phyloP scores from a whole-genome alignment of 225 moss, liverwort and hornwort species.

The Ulota crispa region DNA sequence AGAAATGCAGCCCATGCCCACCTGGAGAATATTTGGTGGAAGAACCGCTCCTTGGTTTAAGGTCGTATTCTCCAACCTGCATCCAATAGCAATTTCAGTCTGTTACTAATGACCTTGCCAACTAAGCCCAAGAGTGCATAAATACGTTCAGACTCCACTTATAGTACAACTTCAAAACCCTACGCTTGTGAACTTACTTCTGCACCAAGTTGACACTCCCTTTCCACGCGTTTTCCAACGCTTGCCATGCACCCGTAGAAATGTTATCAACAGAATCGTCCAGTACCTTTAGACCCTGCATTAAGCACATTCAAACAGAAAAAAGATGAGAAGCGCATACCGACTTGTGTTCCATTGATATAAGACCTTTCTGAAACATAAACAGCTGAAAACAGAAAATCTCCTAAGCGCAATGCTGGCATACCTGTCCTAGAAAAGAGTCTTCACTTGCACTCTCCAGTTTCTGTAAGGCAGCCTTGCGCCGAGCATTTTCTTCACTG shows the following conservation, averaged over 20 bases:
- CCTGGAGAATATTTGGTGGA: constrained; percentile 79
- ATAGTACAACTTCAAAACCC: not conserved
- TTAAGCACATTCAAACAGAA: constrained; percentile 24
- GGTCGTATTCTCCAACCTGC: constrained; percentile 59
- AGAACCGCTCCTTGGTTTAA: constrained; percentile 72
- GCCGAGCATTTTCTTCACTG: constrained; percentile 66
- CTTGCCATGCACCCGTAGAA: constrained; percentile 88
- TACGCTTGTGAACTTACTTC: constrained; percentile 52
- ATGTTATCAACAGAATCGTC: constrained; percentile 96
- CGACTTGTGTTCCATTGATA: not conserved
- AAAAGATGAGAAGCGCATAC: constrained; percentile 10
- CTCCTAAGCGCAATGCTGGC: not conserved
- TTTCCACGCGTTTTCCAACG: constrained; percentile 95
- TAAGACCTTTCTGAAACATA: constrained; percentile 1
- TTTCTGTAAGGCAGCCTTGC: constrained; percentile 71
- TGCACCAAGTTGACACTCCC: constrained; percentile 89
- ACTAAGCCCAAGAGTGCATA: not conserved
- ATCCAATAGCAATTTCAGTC: constrained; percentile 16
- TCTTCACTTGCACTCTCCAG: constrained; percentile 92
- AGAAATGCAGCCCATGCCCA: constrained; percentile 33
- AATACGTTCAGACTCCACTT: not conserved
- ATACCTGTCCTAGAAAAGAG: constrained; percentile 87
- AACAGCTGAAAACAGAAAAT: constrained; percentile 20
- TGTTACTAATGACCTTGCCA: constrained; percentile 8
- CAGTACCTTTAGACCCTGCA: constrained; percentile 84